Conservation (phyloP, 1,139 yeast genomes). For the Hanseniaspora gamundiae region DNA sequence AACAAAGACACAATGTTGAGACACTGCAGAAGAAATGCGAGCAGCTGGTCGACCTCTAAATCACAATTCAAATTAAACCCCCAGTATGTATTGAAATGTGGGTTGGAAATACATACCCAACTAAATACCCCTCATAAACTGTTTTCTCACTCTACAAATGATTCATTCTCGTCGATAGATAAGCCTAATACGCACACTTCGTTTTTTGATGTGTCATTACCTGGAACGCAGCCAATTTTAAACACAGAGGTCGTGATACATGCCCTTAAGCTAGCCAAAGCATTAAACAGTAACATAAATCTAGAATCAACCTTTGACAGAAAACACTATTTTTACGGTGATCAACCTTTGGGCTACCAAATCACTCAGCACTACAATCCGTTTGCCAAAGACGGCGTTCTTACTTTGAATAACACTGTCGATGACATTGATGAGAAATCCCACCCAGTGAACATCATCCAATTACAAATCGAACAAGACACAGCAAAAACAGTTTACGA, state of each 20-base stretch:
- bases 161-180: constrained; percentile 29
- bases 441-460: constrained; percentile 44
- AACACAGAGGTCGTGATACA: constrained; percentile 64
- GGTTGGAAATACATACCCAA: constrained; percentile 90
- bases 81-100: constrained; percentile 50
- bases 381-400: constrained; percentile 52
- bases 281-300: constrained; percentile 44
- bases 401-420: constrained; percentile 35
- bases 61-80: constrained; percentile 9
- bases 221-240: constrained; percentile 83
- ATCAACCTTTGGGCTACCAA: constrained; percentile 93
- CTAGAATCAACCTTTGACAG: constrained; percentile 64
- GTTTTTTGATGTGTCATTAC: constrained; percentile 74
- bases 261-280: constrained; percentile 65
- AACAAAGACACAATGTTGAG: background rate
- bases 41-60: background rate
- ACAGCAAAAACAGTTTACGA: constrained; percentile 60
- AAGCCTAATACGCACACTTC: constrained; percentile 63
- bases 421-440: constrained; percentile 40
- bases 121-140: constrained; percentile 61
- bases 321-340: constrained; percentile 92
- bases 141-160: constrained; percentile 49
- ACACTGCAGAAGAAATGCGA: background rate
- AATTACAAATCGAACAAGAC: constrained; percentile 85
- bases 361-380: constrained; percentile 86